phyloP scores from a whole-genome alignment of 441 rosid species.

The Dalechampia spathulata region DNA sequence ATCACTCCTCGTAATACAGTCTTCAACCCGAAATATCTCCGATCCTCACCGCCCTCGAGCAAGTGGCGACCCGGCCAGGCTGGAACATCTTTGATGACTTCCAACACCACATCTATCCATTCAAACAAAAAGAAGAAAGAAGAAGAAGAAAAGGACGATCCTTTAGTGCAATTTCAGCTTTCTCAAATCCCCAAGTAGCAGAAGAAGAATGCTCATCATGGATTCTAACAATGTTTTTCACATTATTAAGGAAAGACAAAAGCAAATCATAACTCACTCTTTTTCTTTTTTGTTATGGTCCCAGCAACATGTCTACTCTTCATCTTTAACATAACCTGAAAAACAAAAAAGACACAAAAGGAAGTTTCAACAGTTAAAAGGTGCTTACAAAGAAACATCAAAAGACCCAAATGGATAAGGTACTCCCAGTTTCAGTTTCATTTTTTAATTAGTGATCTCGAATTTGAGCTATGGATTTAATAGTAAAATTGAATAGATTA shows the following conservation, averaged over 20 bases:
- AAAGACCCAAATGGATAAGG: too few species aligned
- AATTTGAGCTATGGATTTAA: too few species aligned
- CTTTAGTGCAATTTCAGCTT: constrained; percentile 19
- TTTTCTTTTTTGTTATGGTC: constrained; percentile 96
- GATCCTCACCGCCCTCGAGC: constrained; percentile 75
- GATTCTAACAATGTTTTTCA: constrained; percentile 36
- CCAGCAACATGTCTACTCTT: constrained; percentile 94
- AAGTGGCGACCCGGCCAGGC: constrained; percentile 94
- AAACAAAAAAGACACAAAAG: too few species aligned
- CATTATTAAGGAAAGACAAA: constrained; percentile 38
- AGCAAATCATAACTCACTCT: constrained; percentile 65
- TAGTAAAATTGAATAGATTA: too few species aligned
- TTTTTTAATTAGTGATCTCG: too few species aligned
- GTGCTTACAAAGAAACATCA: too few species aligned
- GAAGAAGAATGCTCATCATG: too few species aligned
- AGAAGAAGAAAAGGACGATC: constrained; percentile 11
- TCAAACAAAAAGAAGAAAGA: constrained; percentile 15
- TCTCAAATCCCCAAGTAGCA: constrained; percentile 35
- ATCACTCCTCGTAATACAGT: constrained; percentile 52
- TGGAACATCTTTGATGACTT: constrained; percentile 64
- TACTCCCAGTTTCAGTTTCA: too few species aligned
- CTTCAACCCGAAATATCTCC: constrained; percentile 75
- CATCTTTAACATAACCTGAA: constrained; percentile 81
- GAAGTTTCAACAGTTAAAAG: constrained; percentile 28
- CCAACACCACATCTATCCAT: constrained; percentile 76